These are phyloP conservation scores for Rhizopogon rudus DNA, from an alignment of 768 basidiomycete genomes.

Conservation along the genomic window DNA sequence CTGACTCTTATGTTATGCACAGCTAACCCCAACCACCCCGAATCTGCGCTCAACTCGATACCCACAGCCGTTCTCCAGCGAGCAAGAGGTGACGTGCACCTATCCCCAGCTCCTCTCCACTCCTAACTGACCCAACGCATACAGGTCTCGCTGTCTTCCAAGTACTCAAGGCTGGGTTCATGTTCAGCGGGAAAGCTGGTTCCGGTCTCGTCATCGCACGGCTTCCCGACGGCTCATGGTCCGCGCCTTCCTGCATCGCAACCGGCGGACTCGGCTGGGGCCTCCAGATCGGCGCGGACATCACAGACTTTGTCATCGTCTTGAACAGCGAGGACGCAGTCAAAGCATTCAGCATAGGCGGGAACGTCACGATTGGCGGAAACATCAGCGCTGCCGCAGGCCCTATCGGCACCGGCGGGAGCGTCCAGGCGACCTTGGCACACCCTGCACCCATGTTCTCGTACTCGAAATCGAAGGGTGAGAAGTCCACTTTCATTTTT, in stretches of 20 bases:
- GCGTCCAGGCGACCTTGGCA: constrained; percentile 79
- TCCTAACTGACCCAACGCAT: not conserved
- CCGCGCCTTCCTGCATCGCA: constrained; percentile 94
- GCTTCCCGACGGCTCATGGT: constrained; percentile 93
- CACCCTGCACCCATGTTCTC: constrained; percentile 98
- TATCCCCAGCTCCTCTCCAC: not conserved
- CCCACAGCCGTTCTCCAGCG: constrained; percentile 88
- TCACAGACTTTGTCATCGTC: constrained; percentile 94
- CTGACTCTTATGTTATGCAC: constrained; percentile 5
- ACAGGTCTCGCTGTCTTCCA: constrained; percentile 92
- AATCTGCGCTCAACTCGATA: constrained; percentile 89
- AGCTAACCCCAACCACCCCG: constrained; percentile 86
- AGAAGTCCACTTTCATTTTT: constrained; percentile 10
- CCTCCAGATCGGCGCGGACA: constrained; percentile 92
- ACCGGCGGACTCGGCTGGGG: constrained; percentile 95
- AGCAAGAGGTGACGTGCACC: constrained; percentile 63
- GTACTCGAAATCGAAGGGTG: constrained; percentile 93
- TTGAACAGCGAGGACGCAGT: constrained; percentile 97
- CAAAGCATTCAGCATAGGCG: constrained; percentile 89
- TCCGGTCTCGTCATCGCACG: constrained; percentile 91
- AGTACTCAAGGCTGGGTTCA: constrained; percentile 89
- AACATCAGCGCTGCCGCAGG: constrained; percentile 83
- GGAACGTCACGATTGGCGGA: constrained; percentile 95
- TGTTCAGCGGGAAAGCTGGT: constrained; percentile 93
- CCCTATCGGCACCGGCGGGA: constrained; percentile 91